A percentile compares a stretch with the other conserved stretches of the same genome.
phyloP scores from a whole-genome alignment of 805 yeast species.

The Metschnikowia amazonensis region DNA sequence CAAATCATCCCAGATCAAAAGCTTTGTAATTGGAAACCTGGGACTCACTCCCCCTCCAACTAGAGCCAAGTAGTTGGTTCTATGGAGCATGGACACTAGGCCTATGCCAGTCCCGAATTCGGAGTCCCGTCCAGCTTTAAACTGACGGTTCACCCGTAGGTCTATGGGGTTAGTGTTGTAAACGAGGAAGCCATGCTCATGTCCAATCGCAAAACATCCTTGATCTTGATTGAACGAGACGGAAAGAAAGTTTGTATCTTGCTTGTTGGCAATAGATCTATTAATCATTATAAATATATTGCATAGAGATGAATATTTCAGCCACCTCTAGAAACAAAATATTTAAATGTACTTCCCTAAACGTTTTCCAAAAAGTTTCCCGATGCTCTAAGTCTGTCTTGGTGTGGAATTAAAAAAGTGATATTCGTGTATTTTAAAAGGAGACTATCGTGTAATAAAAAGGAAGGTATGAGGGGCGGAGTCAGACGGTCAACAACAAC shows the following conservation, averaged over 20 bases:
- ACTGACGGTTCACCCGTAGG: constrained; percentile 58
- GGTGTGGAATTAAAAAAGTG: not conserved
- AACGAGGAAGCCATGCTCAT: constrained; percentile 77
- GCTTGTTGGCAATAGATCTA: not conserved
- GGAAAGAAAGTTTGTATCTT: constrained; percentile 40
- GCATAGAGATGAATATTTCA: not conserved
- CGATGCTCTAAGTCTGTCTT: too few species aligned
- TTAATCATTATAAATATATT: not conserved
- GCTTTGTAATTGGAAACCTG: constrained; percentile 69
- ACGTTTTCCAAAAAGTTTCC: not conserved
- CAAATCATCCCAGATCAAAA: constrained; percentile 89
- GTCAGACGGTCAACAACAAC: not conserved
- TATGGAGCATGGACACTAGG: constrained; percentile 72
- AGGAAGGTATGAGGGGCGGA: not conserved
- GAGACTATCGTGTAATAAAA: not conserved
- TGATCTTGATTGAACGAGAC: constrained; percentile 85
- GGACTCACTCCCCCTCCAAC: constrained; percentile 89
- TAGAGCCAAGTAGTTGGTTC: constrained; percentile 85
- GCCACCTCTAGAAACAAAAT: too few species aligned
- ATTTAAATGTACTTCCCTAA: too few species aligned
- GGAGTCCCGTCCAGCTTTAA: constrained; percentile 20
- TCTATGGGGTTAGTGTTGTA: constrained; percentile 87
- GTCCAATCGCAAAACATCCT: constrained; percentile 83
- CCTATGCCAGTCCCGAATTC: constrained; percentile 60
- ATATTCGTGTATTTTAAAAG: too few species aligned